These are phyloP conservation scores for Zygosaccharomyces lentus DNA, from an alignment of 805 yeast genomes.

Conservation along the genomic window DNA sequence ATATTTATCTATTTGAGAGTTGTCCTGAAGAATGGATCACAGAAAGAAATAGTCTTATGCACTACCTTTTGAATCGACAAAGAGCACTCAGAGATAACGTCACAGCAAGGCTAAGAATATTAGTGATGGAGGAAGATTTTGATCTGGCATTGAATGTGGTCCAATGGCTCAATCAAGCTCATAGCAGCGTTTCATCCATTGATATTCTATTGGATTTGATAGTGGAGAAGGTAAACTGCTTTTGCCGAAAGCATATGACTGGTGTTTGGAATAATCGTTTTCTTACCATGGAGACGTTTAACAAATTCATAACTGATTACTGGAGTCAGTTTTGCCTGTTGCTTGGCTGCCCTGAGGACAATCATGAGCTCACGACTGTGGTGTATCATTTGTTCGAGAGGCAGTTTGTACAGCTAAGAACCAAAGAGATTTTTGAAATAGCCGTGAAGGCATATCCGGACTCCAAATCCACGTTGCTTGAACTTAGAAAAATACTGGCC, in stretches of 20 bases:
- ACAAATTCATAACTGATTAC: slow-evolving; percentile 24
- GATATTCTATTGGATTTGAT: slow-evolving; percentile 23
- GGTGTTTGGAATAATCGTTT: slow-evolving; percentile 20
- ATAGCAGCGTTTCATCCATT: slow-evolving; percentile 15
- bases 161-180: slow-evolving; percentile 26
- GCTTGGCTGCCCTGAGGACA: slow-evolving; percentile 26
- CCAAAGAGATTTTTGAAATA: slow-evolving; percentile 56
- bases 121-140: slow-evolving; percentile 27
- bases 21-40: slow-evolving; percentile 16
- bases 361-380: slow-evolving; percentile 26
- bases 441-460: slow-evolving; percentile 47
- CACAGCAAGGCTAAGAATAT: slow-evolving; percentile 11
- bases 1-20: slow-evolving; percentile 14
- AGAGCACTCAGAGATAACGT: slow-evolving; percentile 14
- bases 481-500: slow-evolving; percentile 50
- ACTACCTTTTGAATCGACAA: slow-evolving; percentile 25
- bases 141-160: slow-evolving; percentile 21
- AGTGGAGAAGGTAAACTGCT: slow-evolving; percentile 18
- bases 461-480: slow-evolving; percentile 52
- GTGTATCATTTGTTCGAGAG: slow-evolving; percentile 26
- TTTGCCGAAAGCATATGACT: slow-evolving; percentile 20
- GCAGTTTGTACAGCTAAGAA: slow-evolving; percentile 40
- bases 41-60: slow-evolving; percentile 24
- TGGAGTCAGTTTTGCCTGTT: slow-evolving; percentile 26
- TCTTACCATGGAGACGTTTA: slow-evolving; percentile 28